These are phyloP conservation scores for Scorias spongiosa DNA, from an alignment of 2,329 filamentous ascomycete genomes.

Conservation along the genomic window DNA sequence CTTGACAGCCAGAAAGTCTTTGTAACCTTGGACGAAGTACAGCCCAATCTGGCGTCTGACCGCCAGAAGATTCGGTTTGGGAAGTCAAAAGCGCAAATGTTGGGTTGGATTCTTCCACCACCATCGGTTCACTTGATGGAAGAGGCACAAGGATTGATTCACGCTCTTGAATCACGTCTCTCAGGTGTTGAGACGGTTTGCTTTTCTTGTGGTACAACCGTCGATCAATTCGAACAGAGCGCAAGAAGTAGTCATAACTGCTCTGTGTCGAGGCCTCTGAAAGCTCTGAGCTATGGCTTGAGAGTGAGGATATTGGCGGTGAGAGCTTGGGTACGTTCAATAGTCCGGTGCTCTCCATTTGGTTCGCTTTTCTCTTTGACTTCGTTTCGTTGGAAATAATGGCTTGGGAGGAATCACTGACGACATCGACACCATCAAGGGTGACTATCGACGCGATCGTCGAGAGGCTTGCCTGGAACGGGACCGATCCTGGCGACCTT, in stretches of 20 bases:
- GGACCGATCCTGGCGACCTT: no score
- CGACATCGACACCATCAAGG: no score
- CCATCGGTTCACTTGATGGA: constrained; percentile 12
- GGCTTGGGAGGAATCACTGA: no score
- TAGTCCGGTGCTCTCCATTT: no score
- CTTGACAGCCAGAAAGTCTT: neutral
- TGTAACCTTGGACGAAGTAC: neutral
- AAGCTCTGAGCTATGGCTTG: neutral
- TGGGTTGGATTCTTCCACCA: constrained; percentile 10
- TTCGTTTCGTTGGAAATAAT: no score
- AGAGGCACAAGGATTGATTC: constrained; percentile 9
- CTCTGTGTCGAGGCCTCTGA: constrained; percentile 3
- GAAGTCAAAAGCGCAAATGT: neutral
- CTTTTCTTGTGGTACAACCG: constrained; percentile 15
- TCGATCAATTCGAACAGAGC: constrained; percentile 9
- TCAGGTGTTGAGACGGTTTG: constrained; percentile 13
- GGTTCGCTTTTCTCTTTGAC: no score
- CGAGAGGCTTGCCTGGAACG: no score
- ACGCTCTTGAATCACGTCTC: constrained; percentile 3
- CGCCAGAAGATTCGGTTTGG: no score
- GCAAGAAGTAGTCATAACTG: constrained; percentile 14
- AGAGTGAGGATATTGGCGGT: neutral
- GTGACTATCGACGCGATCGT: no score
- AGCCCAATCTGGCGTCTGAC: no score
- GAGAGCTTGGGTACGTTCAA: constrained; percentile 4